A percentile compares a stretch with the other conserved stretches of the same genome.
phyloP scores from a whole-genome alignment of 148 eudicot genomes.

The Mesembryanthemum crystallinum region DNA sequence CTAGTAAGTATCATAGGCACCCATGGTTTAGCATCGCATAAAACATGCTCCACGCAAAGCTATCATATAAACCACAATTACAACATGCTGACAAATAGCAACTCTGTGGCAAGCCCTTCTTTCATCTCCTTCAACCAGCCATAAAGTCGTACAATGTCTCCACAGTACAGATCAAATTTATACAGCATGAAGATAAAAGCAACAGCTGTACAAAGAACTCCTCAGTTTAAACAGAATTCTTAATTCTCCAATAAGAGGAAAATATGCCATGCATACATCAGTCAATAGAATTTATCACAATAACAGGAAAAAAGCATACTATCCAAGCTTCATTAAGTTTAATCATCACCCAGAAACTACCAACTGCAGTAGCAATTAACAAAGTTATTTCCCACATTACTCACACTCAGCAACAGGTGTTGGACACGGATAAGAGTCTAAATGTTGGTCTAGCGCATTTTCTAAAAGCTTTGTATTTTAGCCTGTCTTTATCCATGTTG shows the following conservation, averaged over 20 bases:
- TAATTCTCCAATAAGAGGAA: not conserved
- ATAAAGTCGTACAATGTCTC: not conserved
- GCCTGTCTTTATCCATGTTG: too few relatives aligned
- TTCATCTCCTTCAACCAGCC: not conserved
- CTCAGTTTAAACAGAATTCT: not conserved
- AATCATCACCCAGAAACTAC: not conserved
- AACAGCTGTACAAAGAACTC: not conserved
- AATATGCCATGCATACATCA: not conserved
- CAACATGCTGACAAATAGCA: not conserved
- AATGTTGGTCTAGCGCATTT: too few relatives aligned
- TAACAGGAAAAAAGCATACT: not conserved
- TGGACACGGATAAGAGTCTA: not conserved
- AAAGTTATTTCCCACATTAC: not conserved
- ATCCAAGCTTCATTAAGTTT: not conserved
- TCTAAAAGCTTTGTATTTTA: too few relatives aligned
- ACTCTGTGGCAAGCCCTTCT: not conserved
- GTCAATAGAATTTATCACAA: not conserved
- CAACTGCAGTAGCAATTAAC: not conserved
- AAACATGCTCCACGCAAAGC: not conserved
- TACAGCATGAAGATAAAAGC: not conserved
- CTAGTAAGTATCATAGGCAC: constrained; percentile 17
- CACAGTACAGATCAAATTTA: too few relatives aligned
- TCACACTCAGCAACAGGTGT: not conserved
- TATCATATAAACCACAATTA: not conserved
- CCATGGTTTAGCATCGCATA: constrained; percentile 3